These are phyloP conservation scores for Zygosaccharomyces bisporus DNA, from an alignment of 805 yeast species.

Conservation along the genomic window DNA sequence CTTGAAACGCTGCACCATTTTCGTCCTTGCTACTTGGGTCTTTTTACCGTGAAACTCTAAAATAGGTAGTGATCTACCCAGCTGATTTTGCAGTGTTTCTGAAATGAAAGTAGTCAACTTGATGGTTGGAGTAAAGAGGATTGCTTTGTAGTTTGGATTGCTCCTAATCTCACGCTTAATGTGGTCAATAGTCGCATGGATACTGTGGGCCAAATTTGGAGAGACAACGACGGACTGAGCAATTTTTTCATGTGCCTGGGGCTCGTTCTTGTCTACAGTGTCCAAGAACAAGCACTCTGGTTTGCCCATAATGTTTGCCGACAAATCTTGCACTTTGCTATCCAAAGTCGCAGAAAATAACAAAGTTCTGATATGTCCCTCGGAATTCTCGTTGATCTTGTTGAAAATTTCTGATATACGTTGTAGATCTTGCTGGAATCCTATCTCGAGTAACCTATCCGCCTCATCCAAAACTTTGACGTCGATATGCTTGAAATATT, in stretches of 20 bases:
- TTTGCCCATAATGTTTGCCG: slow-evolving; percentile 52
- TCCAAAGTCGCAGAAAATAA: slow-evolving; percentile 89
- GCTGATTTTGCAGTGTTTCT: slow-evolving; percentile 38
- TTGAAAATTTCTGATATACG: slow-evolving; percentile 51
- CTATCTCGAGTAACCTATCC: slow-evolving; percentile 77
- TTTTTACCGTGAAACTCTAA: slow-evolving; percentile 67
- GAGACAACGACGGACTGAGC: slow-evolving; percentile 62
- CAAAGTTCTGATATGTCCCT: slow-evolving; percentile 53
- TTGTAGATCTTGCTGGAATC: slow-evolving; percentile 66
- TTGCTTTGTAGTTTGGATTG: slow-evolving; percentile 59
- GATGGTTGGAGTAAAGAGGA: slow-evolving; percentile 79
- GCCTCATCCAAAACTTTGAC: slow-evolving; percentile 87
- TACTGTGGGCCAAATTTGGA: slow-evolving; percentile 51
- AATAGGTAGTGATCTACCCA: slow-evolving; percentile 31
- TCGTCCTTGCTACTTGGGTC: slow-evolving; percentile 64
- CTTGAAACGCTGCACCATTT: slow-evolving; percentile 53
- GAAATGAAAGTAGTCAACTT: slow-evolving; percentile 59
- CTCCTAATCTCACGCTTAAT: slow-evolving; percentile 42
- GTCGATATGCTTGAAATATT: slow-evolving; percentile 50
- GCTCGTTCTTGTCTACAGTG: slow-evolving; percentile 68
- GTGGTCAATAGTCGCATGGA: slow-evolving; percentile 53
- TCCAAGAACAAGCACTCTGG: slow-evolving; percentile 59
- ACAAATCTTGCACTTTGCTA: slow-evolving; percentile 59
- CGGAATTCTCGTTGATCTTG: slow-evolving; percentile 31
- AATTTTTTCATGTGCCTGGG: slow-evolving; percentile 76